These are phyloP conservation scores for Puccinia hordei DNA, from an alignment of 1,284 basidiomycete species.

Conservation along the genomic window DNA sequence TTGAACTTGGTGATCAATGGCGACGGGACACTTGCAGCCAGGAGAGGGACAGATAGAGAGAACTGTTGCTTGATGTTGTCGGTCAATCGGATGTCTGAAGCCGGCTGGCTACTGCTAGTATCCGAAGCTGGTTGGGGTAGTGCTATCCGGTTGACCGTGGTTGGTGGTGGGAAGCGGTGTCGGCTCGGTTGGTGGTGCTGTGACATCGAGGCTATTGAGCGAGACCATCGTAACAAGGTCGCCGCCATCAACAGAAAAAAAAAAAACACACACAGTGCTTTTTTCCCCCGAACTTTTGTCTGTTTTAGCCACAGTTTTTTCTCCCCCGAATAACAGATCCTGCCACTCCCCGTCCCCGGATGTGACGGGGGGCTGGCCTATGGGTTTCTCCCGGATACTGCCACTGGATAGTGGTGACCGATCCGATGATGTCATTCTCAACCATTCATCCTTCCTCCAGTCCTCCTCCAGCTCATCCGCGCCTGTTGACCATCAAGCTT, in stretches of 20 bases:
- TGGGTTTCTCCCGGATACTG: too few relatives aligned
- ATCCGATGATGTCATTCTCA: constrained; percentile 12
- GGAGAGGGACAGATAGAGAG: constrained; percentile 14
- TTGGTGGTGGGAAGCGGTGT: constrained; percentile 23
- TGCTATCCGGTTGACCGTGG: background rate
- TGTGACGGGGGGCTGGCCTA: too few relatives aligned
- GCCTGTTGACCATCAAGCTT: constrained; percentile 16
- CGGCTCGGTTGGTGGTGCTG: background rate
- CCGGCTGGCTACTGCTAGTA: background rate
- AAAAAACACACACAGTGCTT: too few relatives aligned
- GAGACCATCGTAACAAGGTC: too few relatives aligned
- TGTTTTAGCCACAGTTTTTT: too few relatives aligned
- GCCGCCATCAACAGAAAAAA: too few relatives aligned
- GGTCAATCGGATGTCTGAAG: background rate
- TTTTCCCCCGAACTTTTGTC: too few relatives aligned
- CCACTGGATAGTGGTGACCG: too few relatives aligned
- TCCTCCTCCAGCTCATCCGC: background rate
- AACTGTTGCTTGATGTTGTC: constrained; percentile 28
- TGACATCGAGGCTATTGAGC: background rate
- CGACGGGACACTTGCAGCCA: constrained; percentile 25
- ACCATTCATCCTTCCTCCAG: background rate
- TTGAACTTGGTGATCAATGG: constrained; percentile 35
- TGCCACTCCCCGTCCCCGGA: too few relatives aligned
- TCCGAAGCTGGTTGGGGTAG: background rate
- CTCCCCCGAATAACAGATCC: too few relatives aligned